Evolutionary conservation across 352 stramenopile species (phyloP).

Genomic region (Phytophthora citricola): DNA sequence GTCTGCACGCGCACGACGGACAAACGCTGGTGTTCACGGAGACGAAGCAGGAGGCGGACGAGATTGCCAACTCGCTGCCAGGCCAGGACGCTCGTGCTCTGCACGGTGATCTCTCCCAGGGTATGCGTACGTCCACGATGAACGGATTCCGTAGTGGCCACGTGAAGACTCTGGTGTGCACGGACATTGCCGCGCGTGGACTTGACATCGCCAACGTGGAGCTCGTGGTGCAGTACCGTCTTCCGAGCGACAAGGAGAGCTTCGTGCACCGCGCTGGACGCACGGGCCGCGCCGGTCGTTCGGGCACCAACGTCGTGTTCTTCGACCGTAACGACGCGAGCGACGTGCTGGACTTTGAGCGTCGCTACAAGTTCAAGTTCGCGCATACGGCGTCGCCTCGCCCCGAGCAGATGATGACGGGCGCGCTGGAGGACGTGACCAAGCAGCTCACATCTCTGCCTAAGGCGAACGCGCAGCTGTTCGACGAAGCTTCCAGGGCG

Average conservation of each 20-base stretch:
- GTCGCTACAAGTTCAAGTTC: slow-evolving; percentile 82
- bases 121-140: slow-evolving; percentile 95
- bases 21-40: slow-evolving; percentile 97
- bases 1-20: slow-evolving; percentile 68
- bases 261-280: slow-evolving; percentile 95
- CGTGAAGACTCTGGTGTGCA: slow-evolving; percentile 94
- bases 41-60: slow-evolving; percentile 96
- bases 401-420: slow-evolving; percentile 69
- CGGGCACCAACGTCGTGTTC: slow-evolving; percentile 88
- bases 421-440: slow-evolving; percentile 55
- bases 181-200: slow-evolving; percentile 90
- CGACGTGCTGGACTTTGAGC: slow-evolving; percentile 83
- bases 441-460: slow-evolving; percentile 64
- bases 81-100: slow-evolving; percentile 64
- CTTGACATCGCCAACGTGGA: slow-evolving; percentile 92
- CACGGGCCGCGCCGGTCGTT: slow-evolving; percentile 87
- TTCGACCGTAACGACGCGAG: slow-evolving; percentile 71
- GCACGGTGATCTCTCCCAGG: slow-evolving; percentile 83
- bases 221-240: slow-evolving; percentile 94
- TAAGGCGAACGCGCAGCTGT: slow-evolving; percentile 50
- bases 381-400: slow-evolving; percentile 57
- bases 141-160: slow-evolving; percentile 94
- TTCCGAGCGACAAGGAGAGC: slow-evolving; percentile 94
- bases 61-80: slow-evolving; percentile 92
- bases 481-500: slow-evolving; percentile 60